A percentile compares a stretch with the other conserved stretches of the same genome.
Conservation (phyloP, 78 protist species). For the Bodo saltans region DNA sequence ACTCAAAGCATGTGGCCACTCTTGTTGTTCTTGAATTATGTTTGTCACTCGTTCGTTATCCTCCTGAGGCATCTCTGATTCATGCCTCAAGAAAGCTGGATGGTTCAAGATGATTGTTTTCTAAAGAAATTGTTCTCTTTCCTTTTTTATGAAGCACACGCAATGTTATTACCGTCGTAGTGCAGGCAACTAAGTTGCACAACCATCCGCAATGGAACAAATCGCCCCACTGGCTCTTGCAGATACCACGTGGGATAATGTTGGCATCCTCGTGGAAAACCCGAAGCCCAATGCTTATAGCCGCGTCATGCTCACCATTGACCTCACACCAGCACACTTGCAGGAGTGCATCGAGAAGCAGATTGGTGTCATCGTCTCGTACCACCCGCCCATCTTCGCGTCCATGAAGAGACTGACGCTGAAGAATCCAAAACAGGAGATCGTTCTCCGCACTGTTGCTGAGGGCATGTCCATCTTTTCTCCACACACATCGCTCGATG, state of each 20-base stretch:
- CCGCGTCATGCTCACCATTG: slow-evolving; percentile 52
- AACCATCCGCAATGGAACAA: neutral
- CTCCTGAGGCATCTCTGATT: too few relatives aligned
- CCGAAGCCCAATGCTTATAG: neutral
- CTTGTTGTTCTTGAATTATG: too few relatives aligned
- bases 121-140: too few relatives aligned
- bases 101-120: too few relatives aligned
- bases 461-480: slow-evolving; percentile 51
- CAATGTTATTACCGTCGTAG: too few relatives aligned
- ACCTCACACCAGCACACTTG: slow-evolving; percentile 57
- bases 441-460: slow-evolving; percentile 47
- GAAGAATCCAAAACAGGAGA: slow-evolving; percentile 37
- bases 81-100: too few relatives aligned
- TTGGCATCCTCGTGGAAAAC: slow-evolving; percentile 63
- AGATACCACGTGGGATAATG: slow-evolving; percentile 64
- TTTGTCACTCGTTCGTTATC: too few relatives aligned
- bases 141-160: too few relatives aligned
- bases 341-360: slow-evolving; percentile 46
- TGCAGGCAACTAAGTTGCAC: too few relatives aligned
- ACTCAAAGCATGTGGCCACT: too few relatives aligned
- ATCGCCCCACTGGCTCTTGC: slow-evolving; percentile 39
- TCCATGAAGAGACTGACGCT: slow-evolving; percentile 46
- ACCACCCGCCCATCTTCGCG: slow-evolving; percentile 63
- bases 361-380: slow-evolving; percentile 41
- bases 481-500: slow-evolving; percentile 63